These are phyloP conservation scores for Metrosideros polymorpha DNA, from an alignment of 441 rosid genomes.

Conservation along the genomic window DNA sequence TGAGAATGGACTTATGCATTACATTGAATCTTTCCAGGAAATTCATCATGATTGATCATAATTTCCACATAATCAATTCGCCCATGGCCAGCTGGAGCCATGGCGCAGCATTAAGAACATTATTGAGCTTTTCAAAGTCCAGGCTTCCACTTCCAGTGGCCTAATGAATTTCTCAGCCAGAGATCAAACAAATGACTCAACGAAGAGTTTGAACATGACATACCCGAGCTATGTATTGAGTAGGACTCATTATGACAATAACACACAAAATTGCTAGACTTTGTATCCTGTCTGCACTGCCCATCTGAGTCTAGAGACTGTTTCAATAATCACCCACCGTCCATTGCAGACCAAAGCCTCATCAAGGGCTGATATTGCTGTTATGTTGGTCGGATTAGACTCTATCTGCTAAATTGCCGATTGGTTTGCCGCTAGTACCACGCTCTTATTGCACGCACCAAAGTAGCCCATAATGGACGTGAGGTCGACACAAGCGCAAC, in stretches of 20 bases:
- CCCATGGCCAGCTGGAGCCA: not conserved
- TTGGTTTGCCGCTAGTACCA: conserved; percentile 5
- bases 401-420: not conserved
- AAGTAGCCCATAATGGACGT: not conserved
- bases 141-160: not conserved
- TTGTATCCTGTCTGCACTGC: conserved; percentile 20
- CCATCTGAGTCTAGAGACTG: conserved; percentile 10
- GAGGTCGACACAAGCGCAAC: not conserved
- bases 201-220: not conserved
- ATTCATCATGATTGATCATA: not conserved
- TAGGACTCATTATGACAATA: conserved; percentile 7
- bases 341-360: conserved; percentile 32
- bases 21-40: not conserved
- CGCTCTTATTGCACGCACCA: not conserved
- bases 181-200: not conserved
- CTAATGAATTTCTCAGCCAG: not conserved
- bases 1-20: not conserved
- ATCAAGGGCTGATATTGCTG: conserved; percentile 3
- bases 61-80: not conserved
- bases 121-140: not conserved
- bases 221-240: not conserved
- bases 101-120: not conserved
- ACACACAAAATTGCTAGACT: conserved; percentile 15
- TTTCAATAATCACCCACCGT: not conserved
- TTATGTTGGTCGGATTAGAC: fast-evolving